Evolutionary conservation across 192 early-diverging fungal species (phyloP), one percentile per base, ranked within the genome.

Genomic region (Pilaira anomala): DNA sequence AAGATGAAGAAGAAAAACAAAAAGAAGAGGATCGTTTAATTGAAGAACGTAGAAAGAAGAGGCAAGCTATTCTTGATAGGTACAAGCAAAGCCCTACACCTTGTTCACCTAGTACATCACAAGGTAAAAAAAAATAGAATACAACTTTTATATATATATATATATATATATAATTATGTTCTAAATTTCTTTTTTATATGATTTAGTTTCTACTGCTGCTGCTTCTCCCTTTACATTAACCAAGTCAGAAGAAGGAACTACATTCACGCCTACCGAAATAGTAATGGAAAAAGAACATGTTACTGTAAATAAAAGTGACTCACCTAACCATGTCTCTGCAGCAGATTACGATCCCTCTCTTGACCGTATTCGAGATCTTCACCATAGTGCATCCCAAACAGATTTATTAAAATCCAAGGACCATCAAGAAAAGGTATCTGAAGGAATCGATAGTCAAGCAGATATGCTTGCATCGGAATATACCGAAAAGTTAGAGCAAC

Each of bases 341-440:
- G 87, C 87, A 22, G 91, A 95, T 69, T 94, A 94, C 65, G 83
- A 90, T 70, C 93, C 93, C 2, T 86, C 82, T 2, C 76, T 80
- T 22, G 93, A 95, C 60, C 61, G 81, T 6, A 83, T 85, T 21
- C 82, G 81, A 2, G 85, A 91, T 61, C 87, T 93, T 58, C 79
- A 82, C 45, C 80, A 88, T 54, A 76, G 67, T 21, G 69, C 56
- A 7, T 69, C 68, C 13, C 75, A 82, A 7, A 75, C 83, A 9
- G 75, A 83, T 13, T 64, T 78, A 41, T 62, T 82, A 2, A 71
- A 75, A 39, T 66, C 56, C 21, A 83, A 74, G 49, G 81, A 82
- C 65, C 57, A 67, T 3, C 76, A 80, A 62, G 81, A 87, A 40
- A 52, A 41, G 11, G 78, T 79, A 13, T 59, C 61, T 19, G 72